These are phyloP conservation scores for Ophiostoma sp. DNA, from an alignment of 2,329 filamentous ascomycete species.

Conservation along the genomic window DNA sequence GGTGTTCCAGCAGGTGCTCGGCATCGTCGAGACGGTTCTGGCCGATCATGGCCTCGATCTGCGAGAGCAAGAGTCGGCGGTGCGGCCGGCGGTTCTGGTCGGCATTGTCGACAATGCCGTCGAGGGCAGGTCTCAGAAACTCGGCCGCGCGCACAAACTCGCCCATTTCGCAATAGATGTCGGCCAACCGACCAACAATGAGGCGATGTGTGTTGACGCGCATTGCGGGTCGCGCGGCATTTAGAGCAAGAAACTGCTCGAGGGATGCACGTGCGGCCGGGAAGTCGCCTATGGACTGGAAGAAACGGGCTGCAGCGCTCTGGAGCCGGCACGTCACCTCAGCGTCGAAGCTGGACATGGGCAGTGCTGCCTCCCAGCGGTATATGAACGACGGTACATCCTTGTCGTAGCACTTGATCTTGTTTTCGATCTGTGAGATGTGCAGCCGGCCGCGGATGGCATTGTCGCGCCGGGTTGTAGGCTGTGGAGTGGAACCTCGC, in stretches of 20 bases:
- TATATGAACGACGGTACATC: conserved; percentile 34
- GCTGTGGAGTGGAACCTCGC: neutral
- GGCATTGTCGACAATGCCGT: conserved; percentile 16
- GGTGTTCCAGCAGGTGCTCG: conserved; percentile 19
- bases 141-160: conserved; percentile 29
- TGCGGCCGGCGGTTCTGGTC: conserved; percentile 29
- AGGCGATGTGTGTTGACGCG: conserved; percentile 31
- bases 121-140: conserved; percentile 30
- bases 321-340: conserved; percentile 36
- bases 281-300: conserved; percentile 36
- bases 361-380: conserved; percentile 32
- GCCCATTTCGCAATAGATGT: conserved; percentile 33
- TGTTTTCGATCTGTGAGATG: conserved; percentile 36
- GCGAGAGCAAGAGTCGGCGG: conserved; percentile 30
- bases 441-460: conserved; percentile 34
- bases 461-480: conserved; percentile 16
- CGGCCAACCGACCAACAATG: conserved; percentile 31
- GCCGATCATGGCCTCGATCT: conserved; percentile 30
- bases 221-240: conserved; percentile 28
- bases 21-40: conserved; percentile 26
- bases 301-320: conserved; percentile 33
- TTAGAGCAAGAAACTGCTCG: conserved; percentile 33
- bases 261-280: conserved; percentile 31
- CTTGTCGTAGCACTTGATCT: conserved; percentile 33
- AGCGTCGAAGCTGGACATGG: conserved; percentile 33